Evolutionary conservation across 2,329 filamentous ascomycete species (phyloP), one percentile per base, ranked within the genome.

Genomic region (Furcasterigmium sp.): DNA sequence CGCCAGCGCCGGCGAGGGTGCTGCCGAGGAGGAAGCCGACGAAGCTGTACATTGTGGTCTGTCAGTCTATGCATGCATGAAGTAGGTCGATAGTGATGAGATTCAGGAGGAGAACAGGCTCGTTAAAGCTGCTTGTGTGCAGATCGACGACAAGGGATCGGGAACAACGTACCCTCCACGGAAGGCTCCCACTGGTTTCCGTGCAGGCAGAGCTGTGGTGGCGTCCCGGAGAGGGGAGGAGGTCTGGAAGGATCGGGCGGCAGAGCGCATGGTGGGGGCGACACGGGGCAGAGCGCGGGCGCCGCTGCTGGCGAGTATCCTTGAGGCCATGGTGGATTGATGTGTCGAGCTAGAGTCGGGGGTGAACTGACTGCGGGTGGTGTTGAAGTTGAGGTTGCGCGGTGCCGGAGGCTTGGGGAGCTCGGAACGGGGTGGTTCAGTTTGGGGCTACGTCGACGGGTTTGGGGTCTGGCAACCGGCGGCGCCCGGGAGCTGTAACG

Each of bases 11-110:
- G 36, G 91, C 84, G 41, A 89, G 72, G 37, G 86, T 84, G 49
- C 86, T 83, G 52, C 91, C 91, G 51, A 93, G 75, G 40, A 97
- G 82, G 73, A 97, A 97, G 41, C 91, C 91, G 57, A 95, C 89
- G 47, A 96, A 71, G 46, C 91, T 96, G 55, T 45, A 47, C 8
- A n/a, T n/a, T n/a, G n/a, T n/a, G n/a, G n/a, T n/a, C n/a, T n/a
- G n/a, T n/a, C n/a, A n/a, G n/a, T n/a, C n/a, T n/a, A n/a, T n/a
- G n/a, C n/a, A n/a, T n/a, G n/a, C n/a, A n/a, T n/a, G n/a, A n/a
- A n/a, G n/a, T n/a, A n/a, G n/a, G n/a, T n/a, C n/a, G n/a, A 5
- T 9, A 11, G 20, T 11, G 4, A 20, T 50, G 21, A 48, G 46
- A 44, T 39, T n/a, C 11, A n/a, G n/a, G 26, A 15, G 8, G 8